These are phyloP conservation scores for Dioscorea dumetorum DNA, from an alignment of 106 monocot genomes.

Conservation along the genomic window DNA sequence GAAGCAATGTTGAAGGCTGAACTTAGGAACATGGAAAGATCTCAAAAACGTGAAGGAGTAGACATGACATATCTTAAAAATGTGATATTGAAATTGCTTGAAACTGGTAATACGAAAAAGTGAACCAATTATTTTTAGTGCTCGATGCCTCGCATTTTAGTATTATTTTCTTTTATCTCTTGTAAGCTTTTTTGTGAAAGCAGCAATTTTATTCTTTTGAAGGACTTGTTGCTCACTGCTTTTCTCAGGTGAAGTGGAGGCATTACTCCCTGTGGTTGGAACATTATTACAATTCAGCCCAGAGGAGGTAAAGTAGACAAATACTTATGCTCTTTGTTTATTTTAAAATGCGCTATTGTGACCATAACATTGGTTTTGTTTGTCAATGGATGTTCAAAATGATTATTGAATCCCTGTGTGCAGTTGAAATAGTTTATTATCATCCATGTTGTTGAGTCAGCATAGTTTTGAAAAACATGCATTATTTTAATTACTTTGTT, in stretches of 20 bases:
- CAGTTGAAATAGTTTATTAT: neutral
- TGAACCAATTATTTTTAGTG: no score
- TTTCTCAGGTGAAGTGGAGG: slow-evolving; percentile 79
- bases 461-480: neutral
- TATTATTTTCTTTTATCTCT: neutral
- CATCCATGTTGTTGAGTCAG: neutral
- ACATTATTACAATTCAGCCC: slow-evolving; percentile 88
- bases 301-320: slow-evolving; percentile 66
- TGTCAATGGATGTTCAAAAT: neutral
- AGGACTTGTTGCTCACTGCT: no score
- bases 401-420: neutral
- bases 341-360: no score
- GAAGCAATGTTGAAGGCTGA: slow-evolving; percentile 92
- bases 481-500: neutral
- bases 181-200: neutral
- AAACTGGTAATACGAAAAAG: slow-evolving; percentile 61
- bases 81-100: slow-evolving; percentile 91
- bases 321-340: no score
- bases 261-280: slow-evolving; percentile 84
- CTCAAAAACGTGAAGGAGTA: slow-evolving; percentile 89
- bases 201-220: neutral
- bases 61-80: slow-evolving; percentile 99
- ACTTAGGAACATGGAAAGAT: slow-evolving; percentile 84
- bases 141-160: neutral
- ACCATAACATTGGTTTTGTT: neutral